Percentiles rank a stretch among this genome's conserved stretches.
phyloP scores from a whole-genome alignment of 129 eudicot genomes.

The Scalesia atractyloides region DNA sequence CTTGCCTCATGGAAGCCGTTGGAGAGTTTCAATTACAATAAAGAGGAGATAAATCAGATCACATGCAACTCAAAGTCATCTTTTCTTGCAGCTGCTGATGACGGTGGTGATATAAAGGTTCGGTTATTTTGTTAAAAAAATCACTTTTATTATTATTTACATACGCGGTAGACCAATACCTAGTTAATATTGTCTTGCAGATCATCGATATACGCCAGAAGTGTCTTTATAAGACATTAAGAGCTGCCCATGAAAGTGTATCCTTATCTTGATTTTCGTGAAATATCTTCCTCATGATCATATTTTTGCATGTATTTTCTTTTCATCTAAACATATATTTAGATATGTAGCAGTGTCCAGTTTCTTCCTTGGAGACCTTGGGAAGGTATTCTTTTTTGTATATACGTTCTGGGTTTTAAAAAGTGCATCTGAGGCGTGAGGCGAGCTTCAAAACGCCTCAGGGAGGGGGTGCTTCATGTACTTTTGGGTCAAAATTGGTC shows the following conservation, averaged over 20 bases:
- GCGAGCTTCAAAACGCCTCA: no score
- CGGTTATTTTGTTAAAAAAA: not conserved
- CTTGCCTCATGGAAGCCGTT: slow-evolving; percentile 65
- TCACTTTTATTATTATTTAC: not conserved
- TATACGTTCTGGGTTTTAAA: no score
- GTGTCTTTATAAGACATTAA: slow-evolving; percentile 77
- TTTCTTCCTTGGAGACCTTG: slow-evolving; percentile 98
- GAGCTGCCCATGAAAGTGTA: slow-evolving; percentile 95
- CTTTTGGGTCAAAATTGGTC: no score
- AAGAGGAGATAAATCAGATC: slow-evolving; percentile 97
- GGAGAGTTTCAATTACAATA: slow-evolving; percentile 70
- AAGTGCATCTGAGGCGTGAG: no score
- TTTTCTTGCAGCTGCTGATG: slow-evolving; percentile 95
- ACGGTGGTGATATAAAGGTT: slow-evolving; percentile 95
- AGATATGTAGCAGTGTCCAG: slow-evolving; percentile 98
- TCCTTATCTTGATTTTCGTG: slow-evolving; percentile 39
- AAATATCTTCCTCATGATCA: not conserved
- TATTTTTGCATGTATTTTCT: slow-evolving; percentile 1
- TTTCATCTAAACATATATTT: slow-evolving; percentile 35
- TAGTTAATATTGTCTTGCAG: slow-evolving; percentile 44
- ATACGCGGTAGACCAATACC: not conserved
- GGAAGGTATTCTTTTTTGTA: slow-evolving; percentile 69
- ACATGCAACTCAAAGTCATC: slow-evolving; percentile 83
- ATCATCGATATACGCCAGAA: slow-evolving; percentile 74
- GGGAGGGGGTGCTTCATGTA: no score